Conservation (phyloP, 192 early-diverging fungal species). For the Dissophora globulifera region DNA sequence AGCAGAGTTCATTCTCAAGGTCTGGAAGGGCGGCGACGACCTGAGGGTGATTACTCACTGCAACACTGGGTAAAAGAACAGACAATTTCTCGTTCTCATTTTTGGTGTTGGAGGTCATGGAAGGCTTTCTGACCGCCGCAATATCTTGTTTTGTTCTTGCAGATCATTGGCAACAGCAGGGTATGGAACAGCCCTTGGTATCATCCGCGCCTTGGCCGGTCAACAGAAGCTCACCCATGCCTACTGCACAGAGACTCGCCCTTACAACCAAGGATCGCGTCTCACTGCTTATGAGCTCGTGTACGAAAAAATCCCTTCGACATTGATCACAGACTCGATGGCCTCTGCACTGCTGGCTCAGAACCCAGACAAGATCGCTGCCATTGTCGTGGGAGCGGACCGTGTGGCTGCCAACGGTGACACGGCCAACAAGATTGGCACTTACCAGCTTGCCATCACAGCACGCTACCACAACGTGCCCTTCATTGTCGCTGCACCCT, state of each 20-base stretch:
- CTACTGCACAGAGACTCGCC: constrained; percentile 96
- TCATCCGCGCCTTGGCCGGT: constrained; percentile 81
- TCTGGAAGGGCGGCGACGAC: constrained; percentile 50
- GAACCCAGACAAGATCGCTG: constrained; percentile 69
- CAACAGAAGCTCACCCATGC: constrained; percentile 72
- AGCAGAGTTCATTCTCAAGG: constrained; percentile 74
- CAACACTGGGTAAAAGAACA: constrained; percentile 95
- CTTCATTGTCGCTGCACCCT: constrained; percentile 98
- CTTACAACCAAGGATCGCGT: constrained; percentile 97
- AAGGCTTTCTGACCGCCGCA: no score
- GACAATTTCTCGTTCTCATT: no score
- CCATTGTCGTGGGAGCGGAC: constrained; percentile 96
- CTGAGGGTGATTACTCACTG: constrained; percentile 92
- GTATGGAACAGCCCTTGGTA: constrained; percentile 94
- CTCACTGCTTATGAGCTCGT: constrained; percentile 96
- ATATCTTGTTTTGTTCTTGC: no score
- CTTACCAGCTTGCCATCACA: constrained; percentile 95
- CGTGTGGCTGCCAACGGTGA: constrained; percentile 97
- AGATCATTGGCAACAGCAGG: constrained; percentile 82
- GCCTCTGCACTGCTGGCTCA: constrained; percentile 81
- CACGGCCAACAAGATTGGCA: constrained; percentile 99
- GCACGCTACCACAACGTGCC: constrained; percentile 84
- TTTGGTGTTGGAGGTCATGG: not conserved
- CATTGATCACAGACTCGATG: constrained; percentile 93
- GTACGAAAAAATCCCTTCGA: constrained; percentile 91